Evolutionary conservation across 225 moss, liverwort and hornwort genomes (phyloP).

Genomic region (Lunularia cruciata): DNA sequence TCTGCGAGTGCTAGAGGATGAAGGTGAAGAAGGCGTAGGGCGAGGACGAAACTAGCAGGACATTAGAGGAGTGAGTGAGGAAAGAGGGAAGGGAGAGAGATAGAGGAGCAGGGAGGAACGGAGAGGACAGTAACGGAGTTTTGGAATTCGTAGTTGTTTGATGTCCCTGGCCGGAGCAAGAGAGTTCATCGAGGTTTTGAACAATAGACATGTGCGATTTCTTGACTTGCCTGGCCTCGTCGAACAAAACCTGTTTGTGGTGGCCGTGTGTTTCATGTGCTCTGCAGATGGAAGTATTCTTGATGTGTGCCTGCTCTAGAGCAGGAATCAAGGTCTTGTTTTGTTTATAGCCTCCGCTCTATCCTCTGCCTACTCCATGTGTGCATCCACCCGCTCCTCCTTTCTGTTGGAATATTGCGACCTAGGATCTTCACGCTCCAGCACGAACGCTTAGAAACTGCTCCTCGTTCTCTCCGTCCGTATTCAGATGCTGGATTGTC

Average conservation of each 20-base stretch:
- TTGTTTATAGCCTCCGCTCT: background rate
- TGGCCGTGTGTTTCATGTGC: background rate
- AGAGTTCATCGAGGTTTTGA: background rate
- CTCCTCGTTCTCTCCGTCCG: background rate
- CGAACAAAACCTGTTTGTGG: background rate
- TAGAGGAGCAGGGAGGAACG: background rate
- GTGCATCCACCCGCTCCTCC: background rate
- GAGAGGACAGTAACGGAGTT: background rate
- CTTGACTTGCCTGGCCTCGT: background rate
- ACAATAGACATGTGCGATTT: conserved; percentile 3
- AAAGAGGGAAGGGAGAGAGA: background rate
- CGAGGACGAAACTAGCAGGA: no score
- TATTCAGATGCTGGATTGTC: background rate
- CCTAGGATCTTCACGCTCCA: background rate
- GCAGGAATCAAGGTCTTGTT: background rate
- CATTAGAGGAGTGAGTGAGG: background rate
- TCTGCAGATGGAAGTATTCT: background rate
- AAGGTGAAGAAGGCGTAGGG: conserved; percentile 2
- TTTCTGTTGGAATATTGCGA: background rate
- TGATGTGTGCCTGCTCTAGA: background rate
- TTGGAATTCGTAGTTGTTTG: background rate
- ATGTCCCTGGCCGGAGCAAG: conserved; percentile 4
- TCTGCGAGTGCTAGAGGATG: background rate
- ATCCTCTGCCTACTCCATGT: background rate
- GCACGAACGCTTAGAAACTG: background rate